phyloP scores from a whole-genome alignment of 2,329 filamentous ascomycete genomes.

The Waltergamsia citrina region DNA sequence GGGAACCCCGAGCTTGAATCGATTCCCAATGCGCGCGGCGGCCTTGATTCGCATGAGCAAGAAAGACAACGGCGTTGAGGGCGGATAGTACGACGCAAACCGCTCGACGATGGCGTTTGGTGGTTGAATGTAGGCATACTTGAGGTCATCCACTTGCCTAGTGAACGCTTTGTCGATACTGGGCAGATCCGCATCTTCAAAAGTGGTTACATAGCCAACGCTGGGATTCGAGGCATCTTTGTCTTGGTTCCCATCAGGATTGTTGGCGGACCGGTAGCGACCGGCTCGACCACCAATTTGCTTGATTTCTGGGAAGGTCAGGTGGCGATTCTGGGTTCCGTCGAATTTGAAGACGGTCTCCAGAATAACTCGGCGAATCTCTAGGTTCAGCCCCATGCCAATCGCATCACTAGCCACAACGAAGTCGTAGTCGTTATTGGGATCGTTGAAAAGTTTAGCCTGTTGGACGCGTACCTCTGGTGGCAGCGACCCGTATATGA shows the following conservation, averaged over 20 bases:
- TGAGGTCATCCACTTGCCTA: slow-evolving; percentile 54
- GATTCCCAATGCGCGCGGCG: slow-evolving; percentile 50
- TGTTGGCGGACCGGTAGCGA: slow-evolving; percentile 65
- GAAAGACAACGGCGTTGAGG: slow-evolving; percentile 72
- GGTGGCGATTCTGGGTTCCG: slow-evolving; percentile 41
- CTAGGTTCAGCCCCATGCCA: slow-evolving; percentile 93
- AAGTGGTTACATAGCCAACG: slow-evolving; percentile 68
- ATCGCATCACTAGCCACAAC: slow-evolving; percentile 92
- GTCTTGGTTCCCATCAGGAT: slow-evolving; percentile 25
- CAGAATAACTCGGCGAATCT: slow-evolving; percentile 84
- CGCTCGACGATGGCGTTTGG: slow-evolving; percentile 61
- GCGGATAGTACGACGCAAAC: slow-evolving; percentile 75
- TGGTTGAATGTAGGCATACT: slow-evolving; percentile 64
- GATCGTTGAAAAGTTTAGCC: slow-evolving; percentile 88
- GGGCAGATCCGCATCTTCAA: slow-evolving; percentile 61
- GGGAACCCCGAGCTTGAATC: slow-evolving; percentile 57
- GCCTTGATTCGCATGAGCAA: slow-evolving; percentile 69
- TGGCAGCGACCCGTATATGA: slow-evolving; percentile 86
- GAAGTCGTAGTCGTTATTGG: slow-evolving; percentile 89
- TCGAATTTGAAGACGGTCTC: slow-evolving; percentile 68
- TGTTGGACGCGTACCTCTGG: slow-evolving; percentile 90
- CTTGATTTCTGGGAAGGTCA: slow-evolving; percentile 74
- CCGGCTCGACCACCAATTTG: slow-evolving; percentile 93
- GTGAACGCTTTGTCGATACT: slow-evolving; percentile 54
- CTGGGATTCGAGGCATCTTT: slow-evolving; percentile 21